Evolutionary conservation across 352 stramenopile species (phyloP).

Genomic region (Phytophthora ohioensis): DNA sequence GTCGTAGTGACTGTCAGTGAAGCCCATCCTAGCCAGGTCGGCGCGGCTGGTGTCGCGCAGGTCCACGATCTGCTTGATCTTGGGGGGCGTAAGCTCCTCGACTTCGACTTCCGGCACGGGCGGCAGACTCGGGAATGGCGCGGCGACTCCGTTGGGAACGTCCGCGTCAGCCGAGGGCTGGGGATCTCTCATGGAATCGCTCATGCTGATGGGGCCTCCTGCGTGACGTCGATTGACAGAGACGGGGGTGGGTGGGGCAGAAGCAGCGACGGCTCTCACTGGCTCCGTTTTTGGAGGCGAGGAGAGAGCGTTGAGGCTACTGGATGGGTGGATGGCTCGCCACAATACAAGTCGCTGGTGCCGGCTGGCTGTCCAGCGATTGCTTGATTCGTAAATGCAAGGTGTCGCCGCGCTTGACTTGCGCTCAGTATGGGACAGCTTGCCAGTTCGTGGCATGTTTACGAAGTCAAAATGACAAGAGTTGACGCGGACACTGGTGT

Average conservation of each 20-base stretch:
- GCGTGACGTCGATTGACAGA: constrained; percentile 41
- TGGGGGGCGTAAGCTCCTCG: constrained; percentile 27
- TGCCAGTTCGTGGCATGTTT: not conserved
- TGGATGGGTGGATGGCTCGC: not conserved
- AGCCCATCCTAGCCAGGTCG: constrained; percentile 35
- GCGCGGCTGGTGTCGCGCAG: constrained; percentile 31
- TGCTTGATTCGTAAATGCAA: constrained; percentile 27
- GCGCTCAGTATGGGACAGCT: constrained; percentile 28
- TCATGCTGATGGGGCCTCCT: constrained; percentile 40
- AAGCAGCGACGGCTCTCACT: constrained; percentile 20
- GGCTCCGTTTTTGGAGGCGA: constrained; percentile 11
- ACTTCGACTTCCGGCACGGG: constrained; percentile 36
- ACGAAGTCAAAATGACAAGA: constrained; percentile 26
- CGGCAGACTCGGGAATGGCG: constrained; percentile 35
- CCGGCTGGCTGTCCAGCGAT: constrained; percentile 15
- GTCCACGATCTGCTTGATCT: constrained; percentile 32
- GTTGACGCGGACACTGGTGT: constrained; percentile 15
- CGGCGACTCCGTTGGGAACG: not conserved
- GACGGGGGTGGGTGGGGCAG: constrained; percentile 19
- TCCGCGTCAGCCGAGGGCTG: constrained; percentile 33
- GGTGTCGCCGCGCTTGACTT: constrained; percentile 29
- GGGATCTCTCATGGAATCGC: constrained; percentile 33
- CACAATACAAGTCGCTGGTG: not conserved
- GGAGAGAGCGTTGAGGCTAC: constrained; percentile 2
- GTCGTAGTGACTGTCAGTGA: constrained; percentile 35